Evolutionary conservation across 1,284 basidiomycete genomes (phyloP).

Genomic region (Marasmius fiardii): DNA sequence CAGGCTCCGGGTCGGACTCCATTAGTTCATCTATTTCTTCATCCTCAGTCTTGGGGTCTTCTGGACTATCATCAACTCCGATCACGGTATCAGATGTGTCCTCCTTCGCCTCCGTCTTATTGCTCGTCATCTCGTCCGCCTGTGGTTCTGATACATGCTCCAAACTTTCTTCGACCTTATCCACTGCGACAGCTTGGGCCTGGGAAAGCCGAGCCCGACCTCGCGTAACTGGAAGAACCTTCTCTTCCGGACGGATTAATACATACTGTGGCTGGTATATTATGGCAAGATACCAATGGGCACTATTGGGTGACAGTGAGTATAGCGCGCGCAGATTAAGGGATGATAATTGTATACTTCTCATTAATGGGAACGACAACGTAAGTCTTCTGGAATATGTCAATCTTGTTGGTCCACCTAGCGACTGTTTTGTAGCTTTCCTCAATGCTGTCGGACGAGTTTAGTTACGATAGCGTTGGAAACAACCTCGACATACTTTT

Average conservation of each 20-base stretch:
- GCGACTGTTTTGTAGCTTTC: conserved; percentile 82
- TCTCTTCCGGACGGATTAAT: conserved; percentile 37
- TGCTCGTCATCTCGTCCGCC: not conserved
- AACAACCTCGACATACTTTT: conserved; percentile 45
- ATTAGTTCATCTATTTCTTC: not conserved
- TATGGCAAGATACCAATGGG: conserved; percentile 97
- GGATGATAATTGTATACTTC: conserved; percentile 52
- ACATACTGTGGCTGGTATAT: conserved; percentile 81
- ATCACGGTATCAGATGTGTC: not conserved
- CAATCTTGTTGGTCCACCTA: conserved; percentile 90
- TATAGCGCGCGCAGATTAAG: not conserved
- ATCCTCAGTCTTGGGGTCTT: not conserved
- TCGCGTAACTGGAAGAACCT: conserved; percentile 6
- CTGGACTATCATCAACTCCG: not conserved
- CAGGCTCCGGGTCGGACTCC: not conserved
- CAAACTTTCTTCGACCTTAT: not conserved
- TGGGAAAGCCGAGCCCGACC: conserved; percentile 10
- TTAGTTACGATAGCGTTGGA: not conserved
- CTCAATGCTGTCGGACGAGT: conserved; percentile 38
- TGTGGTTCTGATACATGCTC: not conserved
- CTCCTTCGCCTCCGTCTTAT: not conserved
- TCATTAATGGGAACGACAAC: conserved; percentile 97
- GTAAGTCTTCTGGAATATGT: conserved; percentile 90
- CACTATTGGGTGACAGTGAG: conserved; percentile 37
- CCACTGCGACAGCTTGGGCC: not conserved